Percentiles rank a stretch among this genome's conserved stretches.
Evolutionary conservation across 257 asterid genomes (phyloP).

Genomic region (Vinca minor): DNA sequence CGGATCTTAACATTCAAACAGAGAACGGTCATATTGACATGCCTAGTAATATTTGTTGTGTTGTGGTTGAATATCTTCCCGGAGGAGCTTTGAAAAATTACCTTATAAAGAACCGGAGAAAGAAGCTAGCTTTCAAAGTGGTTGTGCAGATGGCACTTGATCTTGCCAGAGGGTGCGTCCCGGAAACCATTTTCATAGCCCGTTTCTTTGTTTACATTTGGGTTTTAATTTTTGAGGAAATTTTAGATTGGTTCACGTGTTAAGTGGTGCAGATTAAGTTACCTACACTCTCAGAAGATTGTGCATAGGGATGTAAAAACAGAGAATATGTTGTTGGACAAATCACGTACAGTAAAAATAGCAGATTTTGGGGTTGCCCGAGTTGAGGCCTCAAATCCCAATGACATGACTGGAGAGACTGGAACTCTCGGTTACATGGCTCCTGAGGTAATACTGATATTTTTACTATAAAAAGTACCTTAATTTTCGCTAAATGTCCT

Average conservation of each 20-base stretch:
- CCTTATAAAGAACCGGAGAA: slow-evolving; percentile 71
- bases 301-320: slow-evolving; percentile 88
- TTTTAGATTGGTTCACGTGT: background rate
- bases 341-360: slow-evolving; percentile 61
- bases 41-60: slow-evolving; percentile 78
- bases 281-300: slow-evolving; percentile 74
- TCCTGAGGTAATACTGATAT: slow-evolving; percentile 94
- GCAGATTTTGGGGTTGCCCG: slow-evolving; percentile 93
- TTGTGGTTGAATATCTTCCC: slow-evolving; percentile 73
- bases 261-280: slow-evolving; percentile 51
- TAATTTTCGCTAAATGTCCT: too few species aligned
- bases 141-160: slow-evolving; percentile 81
- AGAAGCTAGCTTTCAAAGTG: slow-evolving; percentile 69
- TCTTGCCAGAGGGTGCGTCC: slow-evolving; percentile 68
- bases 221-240: background rate
- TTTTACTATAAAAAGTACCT: too few species aligned
- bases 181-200: background rate
- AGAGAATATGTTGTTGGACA: slow-evolving; percentile 77
- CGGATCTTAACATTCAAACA: slow-evolving; percentile 64
- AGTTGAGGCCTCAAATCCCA: slow-evolving; percentile 83
- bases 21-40: slow-evolving; percentile 74
- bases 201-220: background rate
- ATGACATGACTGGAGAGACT: slow-evolving; percentile 87
- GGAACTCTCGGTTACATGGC: slow-evolving; percentile 96
- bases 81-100: slow-evolving; percentile 78